Percentiles rank a stretch among this genome's conserved stretches.
These are phyloP conservation scores for Bremia lactucae DNA, from an alignment of 352 stramenopile genomes.

Conservation along the genomic window DNA sequence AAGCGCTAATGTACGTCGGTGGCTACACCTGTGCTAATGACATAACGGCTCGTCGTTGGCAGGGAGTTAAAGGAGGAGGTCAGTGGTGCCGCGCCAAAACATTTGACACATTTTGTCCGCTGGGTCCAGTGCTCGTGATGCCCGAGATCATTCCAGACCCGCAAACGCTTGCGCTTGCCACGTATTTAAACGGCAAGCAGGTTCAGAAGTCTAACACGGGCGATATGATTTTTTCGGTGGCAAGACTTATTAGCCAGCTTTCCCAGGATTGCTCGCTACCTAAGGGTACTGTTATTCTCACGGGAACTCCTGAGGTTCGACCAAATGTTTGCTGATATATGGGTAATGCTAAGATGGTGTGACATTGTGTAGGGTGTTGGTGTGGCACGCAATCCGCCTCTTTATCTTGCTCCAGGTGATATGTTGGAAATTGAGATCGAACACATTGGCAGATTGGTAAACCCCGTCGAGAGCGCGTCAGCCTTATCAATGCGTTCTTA, in stretches of 20 bases:
- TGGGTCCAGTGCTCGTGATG: slow-evolving; percentile 80
- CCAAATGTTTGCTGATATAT: neutral
- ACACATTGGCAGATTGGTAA: slow-evolving; percentile 81
- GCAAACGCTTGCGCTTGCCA: slow-evolving; percentile 66
- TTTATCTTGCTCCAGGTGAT: slow-evolving; percentile 82
- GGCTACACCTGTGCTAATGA: slow-evolving; percentile 86
- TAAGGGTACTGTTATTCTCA: slow-evolving; percentile 85
- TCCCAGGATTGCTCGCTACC: slow-evolving; percentile 84
- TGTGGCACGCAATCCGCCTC: slow-evolving; percentile 74
- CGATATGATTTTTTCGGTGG: slow-evolving; percentile 88
- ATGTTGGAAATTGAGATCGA: slow-evolving; percentile 88
- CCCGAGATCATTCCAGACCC: slow-evolving; percentile 62
- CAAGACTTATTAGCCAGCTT: slow-evolving; percentile 81
- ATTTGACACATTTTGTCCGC: slow-evolving; percentile 87
- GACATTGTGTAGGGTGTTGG: slow-evolving; percentile 54
- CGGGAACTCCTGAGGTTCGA: slow-evolving; percentile 78
- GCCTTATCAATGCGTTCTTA: slow-evolving; percentile 44
- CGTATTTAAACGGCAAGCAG: slow-evolving; percentile 68
- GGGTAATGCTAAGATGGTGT: neutral
- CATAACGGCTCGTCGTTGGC: slow-evolving; percentile 83
- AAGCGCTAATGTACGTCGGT: slow-evolving; percentile 79
- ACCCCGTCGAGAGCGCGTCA: slow-evolving; percentile 65
- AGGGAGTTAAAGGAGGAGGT: slow-evolving; percentile 73
- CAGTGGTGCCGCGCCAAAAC: slow-evolving; percentile 86
- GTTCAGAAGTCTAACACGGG: slow-evolving; percentile 83